Base-by-base conservation (phyloP, 352 stramenopile genomes). In the Globisporangium yorkense region DNA sequence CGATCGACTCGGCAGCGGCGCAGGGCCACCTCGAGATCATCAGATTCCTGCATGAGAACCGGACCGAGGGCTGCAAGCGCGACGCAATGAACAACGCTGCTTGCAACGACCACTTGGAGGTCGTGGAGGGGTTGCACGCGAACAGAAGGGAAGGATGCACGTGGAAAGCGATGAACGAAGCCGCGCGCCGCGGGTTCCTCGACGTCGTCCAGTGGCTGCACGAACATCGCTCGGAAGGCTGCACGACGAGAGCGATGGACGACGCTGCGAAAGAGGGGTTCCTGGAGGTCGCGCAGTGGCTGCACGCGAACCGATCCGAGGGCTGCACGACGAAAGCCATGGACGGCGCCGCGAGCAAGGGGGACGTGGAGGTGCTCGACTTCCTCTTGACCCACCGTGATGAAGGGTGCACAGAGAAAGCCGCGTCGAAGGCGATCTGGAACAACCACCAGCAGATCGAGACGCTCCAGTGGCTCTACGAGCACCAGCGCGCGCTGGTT, bases 161-260 rank as follows among this genome's bases (percentile, higher is more conserved):
- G 48, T 54, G 24, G 47, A 21, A n/a, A 13, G 55, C 46, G n/a
- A 61, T 61, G 55, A 27, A 61, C 55, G 44, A 12, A 24, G 57
- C 57, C 0, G 57, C 49, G 39, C 50, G 47, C 13, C 40, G 49
- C 2, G 57, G 57, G 10, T 57, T 46, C 39, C 29, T 53, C 7
- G 48, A 62, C 8, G 21, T 65, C 29, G 59, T 65, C 16, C 45
- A 65, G 33, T 65, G 51, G 51, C 53, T 65, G 21, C 61, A 71
- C 20, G 53, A 21, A 15, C 27, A 68, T 39, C 57, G 61, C 2
- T 27, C 2, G 0, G 61, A 68, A 54, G 65, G 65, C n/a, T 71
- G 65, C 35, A 69, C 59, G 24, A 65, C 56, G 15, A 29, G 54
- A 15, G 65, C 65, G 5, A 72, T 72, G 41, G 65, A 72, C n/a